Base-by-base conservation (phyloP, 2,329 filamentous ascomycete genomes). In the Trichothecium roseum region DNA sequence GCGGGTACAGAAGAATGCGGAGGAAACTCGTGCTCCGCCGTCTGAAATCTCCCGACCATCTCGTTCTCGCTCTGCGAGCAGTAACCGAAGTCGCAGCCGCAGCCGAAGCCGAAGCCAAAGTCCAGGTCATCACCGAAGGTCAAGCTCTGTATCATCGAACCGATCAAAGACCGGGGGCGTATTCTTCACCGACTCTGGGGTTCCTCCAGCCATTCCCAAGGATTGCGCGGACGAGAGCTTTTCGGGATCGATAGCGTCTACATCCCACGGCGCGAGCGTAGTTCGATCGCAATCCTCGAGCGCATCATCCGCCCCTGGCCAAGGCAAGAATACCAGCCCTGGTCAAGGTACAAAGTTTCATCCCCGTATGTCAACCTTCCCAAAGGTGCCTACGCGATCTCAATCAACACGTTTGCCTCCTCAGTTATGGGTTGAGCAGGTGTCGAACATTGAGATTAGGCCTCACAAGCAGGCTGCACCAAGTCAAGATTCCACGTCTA, bases 111-210 rank as follows among this genome's bases (percentile, higher is more conserved):
- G 20, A 24, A 24, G 20, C 10, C 20, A 24, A 8, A 27, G 29
- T 27, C 13, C 28, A 4, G 35, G 28, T 10, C 30, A 15, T 7
- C 28, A 31, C n/a, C 15, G 28, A 15, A 28, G 35, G 8, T 31
- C 35, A 9, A 12, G 9, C 28, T 36, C 35, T 5, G 18, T 4
- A 15, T 26, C 18, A 4, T 26, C 28, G n/a, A 26, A 15, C n/a
- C 28, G 28, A 13, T 26, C 28, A n/a, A 14, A 18, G 18, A n/a
- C 26, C 8, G 15, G 16, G 8, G 29, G 35, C 15, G 8, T 12
- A 9, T 32, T 41, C 16, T 43, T 43, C 35, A 43, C 37, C 5
- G 41, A 43, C 16, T 18, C 41, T 16, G 29, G 27, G 15, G 36
- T 18, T 16, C 41, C 41, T 10, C 41, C 41, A 8, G 22, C 35